phyloP scores from a whole-genome alignment of 257 asterid species.

The Solanum corneliomulleri region DNA sequence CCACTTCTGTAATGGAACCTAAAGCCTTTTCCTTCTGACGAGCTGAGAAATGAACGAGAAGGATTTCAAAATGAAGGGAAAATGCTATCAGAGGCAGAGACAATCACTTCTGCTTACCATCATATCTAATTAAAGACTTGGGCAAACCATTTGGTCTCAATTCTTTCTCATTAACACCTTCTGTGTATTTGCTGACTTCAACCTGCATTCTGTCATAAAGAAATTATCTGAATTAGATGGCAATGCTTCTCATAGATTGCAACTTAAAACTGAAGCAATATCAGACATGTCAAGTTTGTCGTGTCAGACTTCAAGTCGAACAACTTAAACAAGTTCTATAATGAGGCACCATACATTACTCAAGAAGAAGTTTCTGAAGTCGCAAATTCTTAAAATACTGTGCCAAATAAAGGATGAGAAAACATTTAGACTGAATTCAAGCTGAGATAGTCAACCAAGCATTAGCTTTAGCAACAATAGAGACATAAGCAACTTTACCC shows the following conservation, averaged over 20 bases:
- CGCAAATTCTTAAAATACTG: not conserved
- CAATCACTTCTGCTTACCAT: slow-evolving; percentile 31
- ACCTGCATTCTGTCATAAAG: slow-evolving; percentile 86
- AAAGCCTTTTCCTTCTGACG: slow-evolving; percentile 94
- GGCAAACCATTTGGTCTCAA: slow-evolving; percentile 92
- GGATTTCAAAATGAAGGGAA: slow-evolving; percentile 5
- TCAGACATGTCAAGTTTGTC: not conserved
- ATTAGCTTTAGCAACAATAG: not conserved
- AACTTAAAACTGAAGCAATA: not conserved
- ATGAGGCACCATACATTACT: not conserved
- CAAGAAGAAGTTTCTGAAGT: not conserved
- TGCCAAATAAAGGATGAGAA: not conserved
- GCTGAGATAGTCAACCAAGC: not conserved
- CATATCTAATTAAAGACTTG: slow-evolving; percentile 88
- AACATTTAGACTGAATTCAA: not conserved
- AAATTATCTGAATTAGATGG: not conserved
- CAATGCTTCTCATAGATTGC: not conserved
- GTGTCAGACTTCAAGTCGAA: not conserved
- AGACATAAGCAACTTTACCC: slow-evolving; percentile 39
- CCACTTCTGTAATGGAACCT: slow-evolving; percentile 78
- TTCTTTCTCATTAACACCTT: slow-evolving; percentile 70
- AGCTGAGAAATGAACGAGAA: slow-evolving; percentile 33
- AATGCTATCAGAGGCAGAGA: not conserved
- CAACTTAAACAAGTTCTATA: not conserved
- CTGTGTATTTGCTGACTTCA: slow-evolving; percentile 98